Conservation (phyloP, 2,329 filamentous ascomycete species). For the Pestalotiopsis sp. region DNA sequence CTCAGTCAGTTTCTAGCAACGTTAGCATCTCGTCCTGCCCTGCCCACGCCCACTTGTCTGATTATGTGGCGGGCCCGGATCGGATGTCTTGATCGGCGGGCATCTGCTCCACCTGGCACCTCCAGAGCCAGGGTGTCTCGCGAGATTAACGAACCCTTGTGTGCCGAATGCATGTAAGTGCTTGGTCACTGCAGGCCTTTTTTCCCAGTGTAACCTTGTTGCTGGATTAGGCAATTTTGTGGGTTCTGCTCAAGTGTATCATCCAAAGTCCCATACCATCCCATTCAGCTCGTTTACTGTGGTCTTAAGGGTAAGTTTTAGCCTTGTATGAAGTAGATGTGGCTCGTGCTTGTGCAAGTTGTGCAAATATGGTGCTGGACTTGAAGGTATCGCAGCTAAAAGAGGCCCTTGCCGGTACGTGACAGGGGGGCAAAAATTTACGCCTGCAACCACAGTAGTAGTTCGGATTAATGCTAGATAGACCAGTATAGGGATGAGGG, state of each 20-base stretch:
- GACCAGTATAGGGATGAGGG: not conserved
- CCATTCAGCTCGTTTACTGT: not conserved
- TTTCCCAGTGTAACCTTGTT: not conserved
- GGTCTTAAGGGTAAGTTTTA: no score
- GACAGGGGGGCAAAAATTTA: no score
- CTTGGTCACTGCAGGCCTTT: not conserved
- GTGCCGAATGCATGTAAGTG: slow-evolving; percentile 2
- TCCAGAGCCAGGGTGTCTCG: not conserved
- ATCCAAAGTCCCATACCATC: not conserved
- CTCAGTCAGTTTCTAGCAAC: no score
- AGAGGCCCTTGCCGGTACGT: no score
- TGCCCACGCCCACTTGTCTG: not conserved
- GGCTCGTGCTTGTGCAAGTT: no score
- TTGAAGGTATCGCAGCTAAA: no score
- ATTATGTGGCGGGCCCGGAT: slow-evolving; percentile 1
- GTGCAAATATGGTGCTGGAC: no score
- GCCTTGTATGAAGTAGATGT: no score
- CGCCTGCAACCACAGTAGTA: not conserved
- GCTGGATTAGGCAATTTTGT: slow-evolving; percentile 3
- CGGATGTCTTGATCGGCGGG: slow-evolving; percentile 3
- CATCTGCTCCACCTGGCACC: not conserved
- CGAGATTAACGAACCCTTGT: slow-evolving; percentile 1
- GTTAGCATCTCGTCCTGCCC: not conserved
- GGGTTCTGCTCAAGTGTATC: not conserved
- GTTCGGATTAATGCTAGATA: slow-evolving; percentile 1